phyloP scores from a whole-genome alignment of 768 basidiomycete species.

The Boletellus sp. region DNA sequence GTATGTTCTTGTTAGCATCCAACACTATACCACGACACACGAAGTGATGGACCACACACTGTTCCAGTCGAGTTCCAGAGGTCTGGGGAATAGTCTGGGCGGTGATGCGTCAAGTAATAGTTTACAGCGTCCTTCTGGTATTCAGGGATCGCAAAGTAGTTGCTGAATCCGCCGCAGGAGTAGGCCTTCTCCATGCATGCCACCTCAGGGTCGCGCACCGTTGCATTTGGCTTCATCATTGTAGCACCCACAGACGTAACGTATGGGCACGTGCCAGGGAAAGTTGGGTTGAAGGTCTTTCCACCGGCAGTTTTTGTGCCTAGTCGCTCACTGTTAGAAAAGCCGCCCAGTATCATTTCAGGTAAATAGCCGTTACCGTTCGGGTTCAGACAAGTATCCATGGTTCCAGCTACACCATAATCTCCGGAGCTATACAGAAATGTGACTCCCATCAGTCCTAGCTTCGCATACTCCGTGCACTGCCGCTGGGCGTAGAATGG shows the following conservation, averaged over 20 bases:
- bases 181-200: conserved; percentile 30
- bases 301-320: conserved; percentile 25
- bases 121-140: conserved; percentile 38
- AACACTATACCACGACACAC: conserved; percentile 22
- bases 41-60: conserved; percentile 8
- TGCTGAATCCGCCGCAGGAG: conserved; percentile 36
- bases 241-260: conserved; percentile 49
- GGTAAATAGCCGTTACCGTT: conserved; percentile 14
- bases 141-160: conserved; percentile 38
- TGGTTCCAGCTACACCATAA: conserved; percentile 38
- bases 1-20: conserved; percentile 29
- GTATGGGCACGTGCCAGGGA: conserved; percentile 44
- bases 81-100: conserved; percentile 16
- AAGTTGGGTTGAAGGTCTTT: conserved; percentile 38
- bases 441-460: conserved; percentile 40
- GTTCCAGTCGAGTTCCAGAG: conserved; percentile 28
- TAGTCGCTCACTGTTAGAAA: conserved; percentile 1
- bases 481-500: conserved; percentile 38
- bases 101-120: conserved; percentile 27
- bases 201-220: conserved; percentile 25
- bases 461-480: conserved; percentile 45
- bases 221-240: conserved; percentile 34
- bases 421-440: conserved; percentile 45
- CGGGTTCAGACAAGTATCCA: conserved; percentile 29
- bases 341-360: too few relatives aligned